Evolutionary conservation across 2,329 filamentous ascomycete genomes (phyloP).

Genomic region (Cladosporium sp.): DNA sequence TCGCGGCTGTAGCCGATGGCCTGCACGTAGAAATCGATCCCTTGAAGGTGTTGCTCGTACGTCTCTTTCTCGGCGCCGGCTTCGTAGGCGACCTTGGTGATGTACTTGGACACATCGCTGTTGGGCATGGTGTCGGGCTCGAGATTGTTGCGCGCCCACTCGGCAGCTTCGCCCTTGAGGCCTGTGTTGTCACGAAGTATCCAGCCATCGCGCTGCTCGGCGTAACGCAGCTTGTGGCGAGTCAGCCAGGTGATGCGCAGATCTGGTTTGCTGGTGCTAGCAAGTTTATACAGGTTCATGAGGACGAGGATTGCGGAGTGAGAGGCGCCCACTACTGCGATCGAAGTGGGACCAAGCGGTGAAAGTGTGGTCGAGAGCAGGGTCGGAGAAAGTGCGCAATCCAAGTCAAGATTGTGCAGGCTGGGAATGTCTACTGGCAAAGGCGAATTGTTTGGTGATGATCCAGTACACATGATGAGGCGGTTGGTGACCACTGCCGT

Average conservation of each 20-base stretch:
- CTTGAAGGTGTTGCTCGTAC: constrained; percentile 51
- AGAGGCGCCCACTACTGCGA: constrained; percentile 63
- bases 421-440: constrained; percentile 46
- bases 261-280: constrained; percentile 53
- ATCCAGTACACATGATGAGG: constrained; percentile 62
- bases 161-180: constrained; percentile 62
- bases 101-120: constrained; percentile 50
- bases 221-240: constrained; percentile 62
- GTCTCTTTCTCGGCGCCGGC: constrained; percentile 53
- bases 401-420: constrained; percentile 54
- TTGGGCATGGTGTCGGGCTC: constrained; percentile 53
- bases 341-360: constrained; percentile 43
- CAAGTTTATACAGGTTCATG: constrained; percentile 60
- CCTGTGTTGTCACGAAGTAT: constrained; percentile 67
- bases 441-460: constrained; percentile 50
- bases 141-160: constrained; percentile 61
- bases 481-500: constrained; percentile 43
- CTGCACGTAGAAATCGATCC: constrained; percentile 57
- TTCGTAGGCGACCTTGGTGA: constrained; percentile 42
- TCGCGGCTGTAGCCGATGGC: constrained; percentile 61
- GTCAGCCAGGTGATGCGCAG: constrained; percentile 64
- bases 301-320: constrained; percentile 66
- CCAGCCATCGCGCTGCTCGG: constrained; percentile 64
- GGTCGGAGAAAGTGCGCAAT: constrained; percentile 58
- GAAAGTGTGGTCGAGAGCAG: constrained; percentile 46